Evolutionary conservation across 805 yeast genomes (phyloP).

Genomic region (Martiniozyma abietophila): DNA sequence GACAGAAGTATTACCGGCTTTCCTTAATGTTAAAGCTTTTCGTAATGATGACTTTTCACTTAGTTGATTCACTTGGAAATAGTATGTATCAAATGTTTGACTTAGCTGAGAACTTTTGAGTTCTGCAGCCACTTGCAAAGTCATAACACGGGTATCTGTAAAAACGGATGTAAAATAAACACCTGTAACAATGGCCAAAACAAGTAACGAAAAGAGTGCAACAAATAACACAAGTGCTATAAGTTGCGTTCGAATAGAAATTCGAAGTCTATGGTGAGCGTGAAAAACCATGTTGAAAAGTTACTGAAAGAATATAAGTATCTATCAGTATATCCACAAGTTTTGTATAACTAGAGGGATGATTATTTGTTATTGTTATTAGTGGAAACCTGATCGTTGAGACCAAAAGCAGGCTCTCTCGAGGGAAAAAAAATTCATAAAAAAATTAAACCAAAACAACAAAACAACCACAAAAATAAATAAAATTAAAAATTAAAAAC

Average conservation of each 20-base stretch:
- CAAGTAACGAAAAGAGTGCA: conserved; percentile 58
- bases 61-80: conserved; percentile 62
- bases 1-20: conserved; percentile 62
- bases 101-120: conserved; percentile 70
- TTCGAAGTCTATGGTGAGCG: conserved; percentile 28
- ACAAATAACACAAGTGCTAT: conserved; percentile 61
- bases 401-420: no score
- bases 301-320: no score
- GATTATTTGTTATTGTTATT: no score
- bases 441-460: no score
- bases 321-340: no score
- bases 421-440: no score
- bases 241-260: conserved; percentile 71
- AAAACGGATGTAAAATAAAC: conserved; percentile 61
- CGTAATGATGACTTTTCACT: conserved; percentile 54
- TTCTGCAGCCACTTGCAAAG: conserved; percentile 70
- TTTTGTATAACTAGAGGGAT: no score
- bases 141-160: conserved; percentile 53
- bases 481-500: no score
- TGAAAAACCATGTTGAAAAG: neutral
- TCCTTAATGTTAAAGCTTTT: conserved; percentile 47
- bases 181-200: conserved; percentile 68
- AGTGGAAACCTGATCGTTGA: no score
- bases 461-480: no score
- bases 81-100: conserved; percentile 54